Conservation (phyloP, 345 rosid genomes). For the Theobroma cacao region DNA sequence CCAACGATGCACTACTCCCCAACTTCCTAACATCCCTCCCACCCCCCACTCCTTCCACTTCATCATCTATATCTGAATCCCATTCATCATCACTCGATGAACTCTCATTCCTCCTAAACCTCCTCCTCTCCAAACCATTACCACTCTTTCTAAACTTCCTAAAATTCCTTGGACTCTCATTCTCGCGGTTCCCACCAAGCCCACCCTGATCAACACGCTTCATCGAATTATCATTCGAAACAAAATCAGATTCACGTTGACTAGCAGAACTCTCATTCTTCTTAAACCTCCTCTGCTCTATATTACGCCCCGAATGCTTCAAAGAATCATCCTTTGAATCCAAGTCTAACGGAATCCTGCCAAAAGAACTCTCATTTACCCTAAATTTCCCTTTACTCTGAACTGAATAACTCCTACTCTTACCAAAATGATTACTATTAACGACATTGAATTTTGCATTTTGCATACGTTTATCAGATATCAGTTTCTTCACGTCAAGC, state of each 20-base stretch:
- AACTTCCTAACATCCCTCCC: constrained; percentile 47
- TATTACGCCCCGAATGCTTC: constrained; percentile 10
- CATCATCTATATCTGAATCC: constrained; percentile 33
- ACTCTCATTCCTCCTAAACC: constrained; percentile 47
- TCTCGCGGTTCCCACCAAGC: constrained; percentile 17
- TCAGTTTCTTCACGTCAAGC: constrained; percentile 49
- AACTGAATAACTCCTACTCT: constrained; percentile 48
- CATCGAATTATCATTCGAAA: constrained; percentile 16
- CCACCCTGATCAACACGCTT: constrained; percentile 21
- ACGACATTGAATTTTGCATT: constrained; percentile 12
- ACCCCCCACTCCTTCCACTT: constrained; percentile 32
- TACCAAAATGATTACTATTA: constrained; percentile 12
- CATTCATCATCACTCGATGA: constrained; percentile 65
- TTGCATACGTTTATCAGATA: constrained; percentile 21
- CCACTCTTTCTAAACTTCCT: constrained; percentile 24
- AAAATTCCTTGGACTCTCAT: constrained; percentile 21
- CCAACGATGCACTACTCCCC: constrained; percentile 75
- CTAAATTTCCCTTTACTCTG: constrained; percentile 30
- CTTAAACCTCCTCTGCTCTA: constrained; percentile 27
- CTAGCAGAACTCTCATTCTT: constrained; percentile 47
- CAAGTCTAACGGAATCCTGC: constrained; percentile 15
- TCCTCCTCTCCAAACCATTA: constrained; percentile 28
- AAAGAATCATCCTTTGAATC: background rate
- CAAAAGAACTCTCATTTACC: constrained; percentile 29
- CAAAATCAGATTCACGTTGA: constrained; percentile 23